Evolutionary conservation across 2,329 filamentous ascomycete species (phyloP).

Genomic region (Ascochyta koolunga): DNA sequence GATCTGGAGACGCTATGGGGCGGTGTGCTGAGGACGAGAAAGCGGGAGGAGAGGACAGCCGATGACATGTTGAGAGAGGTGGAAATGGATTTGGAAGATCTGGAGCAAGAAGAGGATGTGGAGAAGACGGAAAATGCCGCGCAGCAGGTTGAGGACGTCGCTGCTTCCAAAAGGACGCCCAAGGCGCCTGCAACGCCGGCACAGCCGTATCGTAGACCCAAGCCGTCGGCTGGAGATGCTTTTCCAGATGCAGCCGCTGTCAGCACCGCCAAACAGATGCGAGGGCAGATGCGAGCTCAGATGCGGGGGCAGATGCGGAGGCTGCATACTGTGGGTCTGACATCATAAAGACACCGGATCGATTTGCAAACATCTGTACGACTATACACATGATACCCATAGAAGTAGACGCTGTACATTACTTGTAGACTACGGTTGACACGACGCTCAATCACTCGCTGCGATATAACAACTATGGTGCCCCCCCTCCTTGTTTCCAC

Average conservation of each 20-base stretch:
- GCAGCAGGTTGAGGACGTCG: background rate
- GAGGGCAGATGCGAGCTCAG: conserved; percentile 25
- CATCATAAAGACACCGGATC: background rate
- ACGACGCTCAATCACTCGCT: background rate
- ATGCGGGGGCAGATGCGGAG: conserved; percentile 19
- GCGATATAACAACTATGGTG: no score
- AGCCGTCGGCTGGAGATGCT: conserved; percentile 30
- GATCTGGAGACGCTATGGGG: conserved; percentile 71
- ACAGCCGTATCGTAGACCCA: conserved; percentile 25
- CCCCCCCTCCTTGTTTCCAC: no score
- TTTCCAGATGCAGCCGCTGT: conserved; percentile 28
- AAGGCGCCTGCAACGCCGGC: conserved; percentile 12
- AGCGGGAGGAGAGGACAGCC: conserved; percentile 45
- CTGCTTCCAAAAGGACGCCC: background rate
- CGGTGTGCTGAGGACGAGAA: conserved; percentile 52
- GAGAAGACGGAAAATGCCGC: conserved; percentile 8
- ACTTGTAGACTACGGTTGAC: background rate
- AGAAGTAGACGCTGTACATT: conserved; percentile 1
- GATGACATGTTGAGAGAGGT: conserved; percentile 35
- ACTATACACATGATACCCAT: conserved; percentile 13
- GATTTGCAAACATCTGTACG: background rate
- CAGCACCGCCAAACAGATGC: conserved; percentile 9
- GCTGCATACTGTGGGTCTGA: conserved; percentile 36
- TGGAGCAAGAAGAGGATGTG: conserved; percentile 23
- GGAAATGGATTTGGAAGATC: conserved; percentile 29